These are phyloP conservation scores for Bullera alba DNA, from an alignment of 768 basidiomycete genomes.

Conservation along the genomic window DNA sequence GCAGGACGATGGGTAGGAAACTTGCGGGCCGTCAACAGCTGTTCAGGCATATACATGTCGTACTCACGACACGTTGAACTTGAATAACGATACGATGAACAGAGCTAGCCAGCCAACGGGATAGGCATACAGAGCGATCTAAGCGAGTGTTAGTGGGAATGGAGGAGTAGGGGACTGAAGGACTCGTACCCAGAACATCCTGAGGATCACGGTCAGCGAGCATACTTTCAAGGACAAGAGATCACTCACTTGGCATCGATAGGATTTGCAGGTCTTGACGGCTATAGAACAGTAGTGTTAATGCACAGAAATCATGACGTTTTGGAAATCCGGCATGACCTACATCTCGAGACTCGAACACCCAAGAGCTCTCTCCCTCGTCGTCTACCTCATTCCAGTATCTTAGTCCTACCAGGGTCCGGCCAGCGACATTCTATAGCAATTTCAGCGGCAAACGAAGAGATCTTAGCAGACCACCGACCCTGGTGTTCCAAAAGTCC, in stretches of 20 bases:
- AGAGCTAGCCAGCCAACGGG: conserved; percentile 81
- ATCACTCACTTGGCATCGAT: conserved; percentile 70
- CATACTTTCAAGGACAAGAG: neutral
- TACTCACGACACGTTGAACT: conserved; percentile 77
- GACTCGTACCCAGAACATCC: conserved; percentile 94
- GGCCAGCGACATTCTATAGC: conserved; percentile 78
- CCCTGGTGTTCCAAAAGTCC: conserved; percentile 98
- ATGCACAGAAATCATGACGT: too few species aligned
- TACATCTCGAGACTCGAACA: conserved; percentile 95
- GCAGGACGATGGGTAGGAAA: conserved; percentile 86
- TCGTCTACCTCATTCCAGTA: conserved; percentile 99
- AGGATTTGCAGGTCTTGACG: conserved; percentile 78
- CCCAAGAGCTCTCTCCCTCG: conserved; percentile 93
- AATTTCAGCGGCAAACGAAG: neutral
- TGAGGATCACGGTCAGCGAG: conserved; percentile 44
- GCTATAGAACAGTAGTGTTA: conserved; percentile 50
- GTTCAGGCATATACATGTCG: neutral
- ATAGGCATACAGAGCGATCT: conserved; percentile 85
- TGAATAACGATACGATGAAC: conserved; percentile 79
- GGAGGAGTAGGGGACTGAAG: conserved; percentile 21
- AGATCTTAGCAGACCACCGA: conserved; percentile 48
- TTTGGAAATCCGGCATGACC: conserved; percentile 37
- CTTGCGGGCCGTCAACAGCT: conserved; percentile 48
- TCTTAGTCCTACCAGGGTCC: conserved; percentile 85
- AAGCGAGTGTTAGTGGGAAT: conserved; percentile 23